phyloP scores from a whole-genome alignment of 805 yeast species.

The Priceomyces castillae region DNA sequence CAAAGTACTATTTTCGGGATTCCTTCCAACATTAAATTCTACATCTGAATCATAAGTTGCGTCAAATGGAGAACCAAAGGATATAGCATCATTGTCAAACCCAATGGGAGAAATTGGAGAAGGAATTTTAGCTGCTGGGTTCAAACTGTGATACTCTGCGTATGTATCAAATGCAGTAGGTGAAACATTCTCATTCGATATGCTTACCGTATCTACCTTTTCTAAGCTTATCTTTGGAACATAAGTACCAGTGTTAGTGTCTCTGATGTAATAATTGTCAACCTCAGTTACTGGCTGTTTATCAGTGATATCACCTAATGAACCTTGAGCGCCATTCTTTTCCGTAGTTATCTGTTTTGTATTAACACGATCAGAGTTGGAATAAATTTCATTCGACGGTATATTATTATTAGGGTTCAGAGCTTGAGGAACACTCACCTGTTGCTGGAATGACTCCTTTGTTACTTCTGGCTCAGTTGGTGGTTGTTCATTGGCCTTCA shows the following conservation, averaged over 20 bases:
- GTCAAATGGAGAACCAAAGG: conserved; percentile 5
- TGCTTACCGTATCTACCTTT: too few relatives aligned
- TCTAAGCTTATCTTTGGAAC: not conserved
- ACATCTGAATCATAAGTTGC: not conserved
- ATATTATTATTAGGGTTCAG: not conserved
- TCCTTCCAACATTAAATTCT: not conserved
- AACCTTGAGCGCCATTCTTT: not conserved
- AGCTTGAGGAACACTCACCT: not conserved
- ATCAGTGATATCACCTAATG: not conserved
- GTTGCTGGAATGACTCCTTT: not conserved
- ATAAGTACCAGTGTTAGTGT: not conserved
- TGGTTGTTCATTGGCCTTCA: not conserved
- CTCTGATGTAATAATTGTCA: not conserved
- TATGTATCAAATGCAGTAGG: not conserved
- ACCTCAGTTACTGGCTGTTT: not conserved
- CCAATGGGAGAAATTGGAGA: not conserved
- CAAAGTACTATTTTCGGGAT: not conserved
- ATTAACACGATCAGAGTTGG: not conserved
- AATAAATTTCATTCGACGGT: too few relatives aligned
- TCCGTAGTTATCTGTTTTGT: not conserved
- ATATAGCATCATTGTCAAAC: conserved; percentile 1
- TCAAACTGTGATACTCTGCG: not conserved
- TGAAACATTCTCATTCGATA: too few relatives aligned
- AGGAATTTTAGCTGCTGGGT: not conserved
- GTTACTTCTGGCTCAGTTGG: not conserved